These are phyloP conservation scores for Firmiana major DNA, from an alignment of 345 rosid species.

Conservation along the genomic window DNA sequence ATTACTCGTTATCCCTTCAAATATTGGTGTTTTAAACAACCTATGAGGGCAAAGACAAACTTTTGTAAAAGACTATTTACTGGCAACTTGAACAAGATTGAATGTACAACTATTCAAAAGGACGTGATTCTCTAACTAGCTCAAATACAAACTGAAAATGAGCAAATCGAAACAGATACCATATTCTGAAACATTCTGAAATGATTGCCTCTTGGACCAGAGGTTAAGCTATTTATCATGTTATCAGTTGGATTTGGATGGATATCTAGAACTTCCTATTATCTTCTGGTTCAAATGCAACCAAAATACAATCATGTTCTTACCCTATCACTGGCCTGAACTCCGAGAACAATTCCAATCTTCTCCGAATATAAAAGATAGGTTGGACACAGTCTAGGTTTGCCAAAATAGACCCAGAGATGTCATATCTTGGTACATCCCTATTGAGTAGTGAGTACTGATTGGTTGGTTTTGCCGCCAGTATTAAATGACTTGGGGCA, in stretches of 20 bases:
- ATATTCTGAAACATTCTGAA: neutral
- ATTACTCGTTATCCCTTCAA: too few species aligned
- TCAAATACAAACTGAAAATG: neutral
- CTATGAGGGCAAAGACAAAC: too few species aligned
- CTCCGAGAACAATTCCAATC: neutral
- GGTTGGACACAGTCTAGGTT: neutral
- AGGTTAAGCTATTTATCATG: neutral
- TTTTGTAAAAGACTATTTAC: neutral
- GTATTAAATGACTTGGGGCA: neutral
- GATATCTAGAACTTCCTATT: neutral
- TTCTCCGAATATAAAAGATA: neutral
- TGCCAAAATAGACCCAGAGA: neutral
- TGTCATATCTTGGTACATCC: neutral
- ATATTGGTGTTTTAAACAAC: too few species aligned
- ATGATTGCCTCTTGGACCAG: neutral
- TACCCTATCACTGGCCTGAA: neutral
- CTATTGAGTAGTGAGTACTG: neutral
- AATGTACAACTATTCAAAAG: neutral
- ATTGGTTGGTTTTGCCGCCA: constrained; percentile 11
- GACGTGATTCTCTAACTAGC: neutral
- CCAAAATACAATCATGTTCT: constrained; percentile 3
- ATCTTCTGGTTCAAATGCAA: constrained; percentile 2
- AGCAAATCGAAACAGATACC: neutral
- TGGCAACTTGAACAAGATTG: neutral
- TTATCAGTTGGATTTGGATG: neutral